These are phyloP conservation scores for Saksenaea oblongispora DNA, from an alignment of 371 early-diverging fungal species.

Conservation along the genomic window DNA sequence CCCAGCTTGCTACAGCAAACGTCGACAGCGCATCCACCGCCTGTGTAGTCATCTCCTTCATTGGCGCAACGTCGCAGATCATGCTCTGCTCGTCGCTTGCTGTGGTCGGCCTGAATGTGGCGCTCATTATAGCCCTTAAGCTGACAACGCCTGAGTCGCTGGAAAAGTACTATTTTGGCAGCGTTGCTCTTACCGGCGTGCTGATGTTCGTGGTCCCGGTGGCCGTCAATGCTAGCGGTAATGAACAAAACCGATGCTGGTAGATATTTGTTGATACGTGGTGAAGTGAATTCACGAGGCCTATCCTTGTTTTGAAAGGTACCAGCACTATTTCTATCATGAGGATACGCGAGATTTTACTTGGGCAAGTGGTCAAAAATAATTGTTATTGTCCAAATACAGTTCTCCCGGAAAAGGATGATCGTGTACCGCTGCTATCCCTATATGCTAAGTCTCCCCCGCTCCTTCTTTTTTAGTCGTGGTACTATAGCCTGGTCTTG, in stretches of 20 bases:
- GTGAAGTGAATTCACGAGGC: neutral
- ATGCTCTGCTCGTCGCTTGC: conserved; percentile 34
- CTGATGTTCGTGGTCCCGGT: conserved; percentile 20
- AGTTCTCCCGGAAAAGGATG: neutral
- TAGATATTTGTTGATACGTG: neutral
- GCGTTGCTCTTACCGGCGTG: conserved; percentile 12
- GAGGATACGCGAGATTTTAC: conserved; percentile 21
- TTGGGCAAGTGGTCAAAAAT: conserved; percentile 28
- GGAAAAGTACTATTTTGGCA: conserved; percentile 33
- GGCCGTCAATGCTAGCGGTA: neutral
- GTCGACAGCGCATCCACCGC: conserved; percentile 1
- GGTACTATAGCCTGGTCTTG: conserved; percentile 37
- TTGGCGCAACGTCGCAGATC: conserved; percentile 25
- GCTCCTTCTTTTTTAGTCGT: conserved; percentile 22
- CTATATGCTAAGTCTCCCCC: neutral
- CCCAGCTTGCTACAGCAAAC: conserved; percentile 11
- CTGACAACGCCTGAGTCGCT: conserved; percentile 19
- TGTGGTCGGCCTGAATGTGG: conserved; percentile 38
- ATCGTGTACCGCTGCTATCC: neutral
- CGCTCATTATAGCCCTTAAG: conserved; percentile 32
- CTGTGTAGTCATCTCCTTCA: conserved; percentile 21
- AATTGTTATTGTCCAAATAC: neutral
- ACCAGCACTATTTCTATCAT: conserved; percentile 31
- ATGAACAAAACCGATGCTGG: conserved; percentile 17
- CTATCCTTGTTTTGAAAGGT: conserved; percentile 33